phyloP scores from a whole-genome alignment of 2,329 filamentous ascomycete species.

The Daldinia sp. region DNA sequence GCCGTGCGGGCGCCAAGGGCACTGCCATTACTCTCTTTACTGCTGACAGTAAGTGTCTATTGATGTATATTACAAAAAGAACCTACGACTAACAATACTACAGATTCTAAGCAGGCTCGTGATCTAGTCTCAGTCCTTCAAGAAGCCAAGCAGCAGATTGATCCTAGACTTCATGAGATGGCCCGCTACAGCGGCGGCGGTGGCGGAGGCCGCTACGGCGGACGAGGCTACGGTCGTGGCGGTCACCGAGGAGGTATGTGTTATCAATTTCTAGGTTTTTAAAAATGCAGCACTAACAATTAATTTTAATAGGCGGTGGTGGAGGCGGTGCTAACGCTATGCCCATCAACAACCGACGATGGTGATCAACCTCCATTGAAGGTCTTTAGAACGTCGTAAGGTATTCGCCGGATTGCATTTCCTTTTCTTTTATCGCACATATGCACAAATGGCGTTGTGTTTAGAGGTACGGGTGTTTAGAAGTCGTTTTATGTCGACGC shows the following conservation, averaged over 20 bases:
- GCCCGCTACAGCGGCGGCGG: slow-evolving; percentile 88
- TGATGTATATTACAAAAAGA: not conserved
- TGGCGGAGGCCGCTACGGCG: slow-evolving; percentile 77
- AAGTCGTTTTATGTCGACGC: slow-evolving; percentile 49
- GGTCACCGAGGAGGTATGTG: slow-evolving; percentile 59
- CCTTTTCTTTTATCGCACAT: slow-evolving; percentile 45
- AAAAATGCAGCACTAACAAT: slow-evolving; percentile 21
- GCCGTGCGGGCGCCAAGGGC: slow-evolving; percentile 92
- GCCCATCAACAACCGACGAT: slow-evolving; percentile 53
- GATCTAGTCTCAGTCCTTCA: slow-evolving; percentile 92
- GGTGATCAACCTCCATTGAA: slow-evolving; percentile 44
- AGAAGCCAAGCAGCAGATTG: slow-evolving; percentile 98
- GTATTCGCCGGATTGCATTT: slow-evolving; percentile 35
- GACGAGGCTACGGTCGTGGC: slow-evolving; percentile 73
- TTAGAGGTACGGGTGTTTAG: slow-evolving; percentile 52
- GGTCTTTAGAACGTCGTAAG: slow-evolving; percentile 29
- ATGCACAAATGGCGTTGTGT: slow-evolving; percentile 53
- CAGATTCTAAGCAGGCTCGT: slow-evolving; percentile 94
- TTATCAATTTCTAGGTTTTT: slow-evolving; percentile 8
- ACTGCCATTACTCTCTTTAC: slow-evolving; percentile 99
- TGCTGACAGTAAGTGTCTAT: slow-evolving; percentile 87
- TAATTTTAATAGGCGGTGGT: slow-evolving; percentile 52
- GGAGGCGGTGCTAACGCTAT: slow-evolving; percentile 59
- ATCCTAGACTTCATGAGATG: slow-evolving; percentile 96
- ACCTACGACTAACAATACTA: slow-evolving; percentile 53